Base-by-base conservation (phyloP, 495 filamentous ascomycete genomes). In the Penicillium desertorum region DNA sequence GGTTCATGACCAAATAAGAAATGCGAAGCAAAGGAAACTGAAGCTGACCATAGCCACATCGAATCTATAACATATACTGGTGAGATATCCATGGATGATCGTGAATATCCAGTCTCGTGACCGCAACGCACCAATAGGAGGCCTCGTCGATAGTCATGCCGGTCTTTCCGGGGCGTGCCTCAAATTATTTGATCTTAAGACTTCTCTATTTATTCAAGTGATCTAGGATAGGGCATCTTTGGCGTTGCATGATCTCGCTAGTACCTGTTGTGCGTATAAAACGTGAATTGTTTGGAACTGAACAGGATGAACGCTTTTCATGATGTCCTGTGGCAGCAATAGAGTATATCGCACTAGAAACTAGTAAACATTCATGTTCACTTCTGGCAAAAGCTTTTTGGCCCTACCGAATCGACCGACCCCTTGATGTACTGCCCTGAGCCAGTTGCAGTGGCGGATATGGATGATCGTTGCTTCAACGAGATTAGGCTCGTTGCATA, bases 1-100 rank as follows among this genome's bases (percentile, higher is more conserved):
- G 63, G 62, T 64, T 59, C 22, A n/a, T 58, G 45, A 29, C 51
- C 54, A 51, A 52, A 48, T 20, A 51, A 17, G 12, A 42, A 36
- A 22, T 12, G 9, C 0, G 30, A 42, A 17, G 3, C 20, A 23
- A 11, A 52, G 19, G 5, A 52, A 30, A 27, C 1, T n/a, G 14
- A 44, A 29, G 10, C 27, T 30, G 51, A 44, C 27, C 8, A 30
- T 19, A 42, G 14, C 3, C 39, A 53, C 7, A 3, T 39, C n/a
- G 6, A n/a, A 5, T 20, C 16, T 52, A 32, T 52, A 32, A 37
- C 32, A 10, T n/a, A 37, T 8, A 30, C 50, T 17, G n/a, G 50
- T 14, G 43, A n/a, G 6, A 16, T 45, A 9, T 7, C 29, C 9
- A 11, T 12, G 10, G 4, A 48, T 48, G 45, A 32, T 20, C n/a